These are phyloP conservation scores for Clonostachys chloroleuca DNA, from an alignment of 2,329 filamentous ascomycete species.

Conservation along the genomic window DNA sequence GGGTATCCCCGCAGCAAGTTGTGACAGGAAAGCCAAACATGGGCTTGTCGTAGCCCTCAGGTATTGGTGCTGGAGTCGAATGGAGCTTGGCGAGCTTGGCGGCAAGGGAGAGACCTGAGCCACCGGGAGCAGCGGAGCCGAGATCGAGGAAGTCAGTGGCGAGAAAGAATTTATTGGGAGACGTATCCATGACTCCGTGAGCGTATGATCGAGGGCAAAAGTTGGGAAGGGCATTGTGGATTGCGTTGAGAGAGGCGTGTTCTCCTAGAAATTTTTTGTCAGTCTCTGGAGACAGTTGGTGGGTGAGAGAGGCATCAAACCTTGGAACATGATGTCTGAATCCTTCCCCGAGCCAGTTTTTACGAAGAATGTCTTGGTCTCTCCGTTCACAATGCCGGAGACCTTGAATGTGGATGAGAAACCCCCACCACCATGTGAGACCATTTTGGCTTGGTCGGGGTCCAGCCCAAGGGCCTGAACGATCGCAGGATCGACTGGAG, in stretches of 20 bases:
- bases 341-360: constrained; percentile 61
- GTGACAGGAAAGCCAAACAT: constrained; percentile 80
- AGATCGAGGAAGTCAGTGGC: constrained; percentile 81
- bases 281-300: background rate
- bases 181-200: constrained; percentile 56
- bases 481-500: constrained; percentile 58
- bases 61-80: constrained; percentile 65
- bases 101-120: constrained; percentile 58
- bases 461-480: constrained; percentile 56
- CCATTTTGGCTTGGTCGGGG: constrained; percentile 45
- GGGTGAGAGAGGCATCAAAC: constrained; percentile 24
- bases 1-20: constrained; percentile 72
- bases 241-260: constrained; percentile 68
- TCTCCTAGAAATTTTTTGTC: constrained; percentile 6
- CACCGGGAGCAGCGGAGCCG: constrained; percentile 29
- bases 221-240: constrained; percentile 65
- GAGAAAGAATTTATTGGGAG: constrained; percentile 44
- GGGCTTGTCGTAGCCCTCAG: constrained; percentile 50
- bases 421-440: constrained; percentile 60
- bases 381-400: constrained; percentile 41
- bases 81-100: constrained; percentile 77
- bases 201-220: constrained; percentile 75
- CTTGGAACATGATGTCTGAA: constrained; percentile 66
- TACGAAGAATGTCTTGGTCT: constrained; percentile 60
- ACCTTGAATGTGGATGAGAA: constrained; percentile 65